phyloP scores from a whole-genome alignment of 345 rosid genomes.

The Hibiscus tridactylites region DNA sequence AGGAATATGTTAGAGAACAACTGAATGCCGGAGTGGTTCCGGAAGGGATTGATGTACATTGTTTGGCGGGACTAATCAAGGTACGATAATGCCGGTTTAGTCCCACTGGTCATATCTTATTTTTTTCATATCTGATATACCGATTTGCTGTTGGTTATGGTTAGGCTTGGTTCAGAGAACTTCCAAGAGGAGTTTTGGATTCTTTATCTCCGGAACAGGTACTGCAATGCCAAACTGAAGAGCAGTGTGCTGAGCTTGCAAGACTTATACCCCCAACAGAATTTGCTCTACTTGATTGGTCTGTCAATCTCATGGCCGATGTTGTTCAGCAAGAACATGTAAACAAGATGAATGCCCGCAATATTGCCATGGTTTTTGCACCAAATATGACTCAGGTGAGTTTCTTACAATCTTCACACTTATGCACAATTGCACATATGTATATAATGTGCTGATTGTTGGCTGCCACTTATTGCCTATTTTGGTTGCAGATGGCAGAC shows the following conservation, averaged over 20 bases:
- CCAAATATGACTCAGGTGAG: constrained; percentile 96
- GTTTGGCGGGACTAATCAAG: constrained; percentile 75
- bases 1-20: constrained; percentile 81
- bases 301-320: constrained; percentile 89
- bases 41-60: constrained; percentile 68
- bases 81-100: constrained; percentile 5
- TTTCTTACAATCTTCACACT: not conserved
- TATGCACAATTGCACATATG: too few species aligned
- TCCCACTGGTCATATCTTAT: not conserved
- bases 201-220: constrained; percentile 73
- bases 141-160: constrained; percentile 8
- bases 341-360: constrained; percentile 94
- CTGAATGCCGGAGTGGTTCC: constrained; percentile 72
- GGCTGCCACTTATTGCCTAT: not conserved
- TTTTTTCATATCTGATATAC: not conserved
- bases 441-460: not conserved
- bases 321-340: constrained; percentile 64
- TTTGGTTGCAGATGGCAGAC: constrained; percentile 71
- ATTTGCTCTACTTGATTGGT: constrained; percentile 81
- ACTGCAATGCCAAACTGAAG: constrained; percentile 78
- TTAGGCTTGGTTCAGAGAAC: constrained; percentile 98
- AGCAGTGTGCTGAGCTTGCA: constrained; percentile 68
- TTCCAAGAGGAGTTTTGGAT: constrained; percentile 80
- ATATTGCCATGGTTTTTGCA: constrained; percentile 95
- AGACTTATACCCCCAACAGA: constrained; percentile 76